Percentiles rank a stretch among this genome's conserved stretches.
Evolutionary conservation across 2,329 filamentous ascomycete genomes (phyloP).

Genomic region (Xylariomycetidae sp.): DNA sequence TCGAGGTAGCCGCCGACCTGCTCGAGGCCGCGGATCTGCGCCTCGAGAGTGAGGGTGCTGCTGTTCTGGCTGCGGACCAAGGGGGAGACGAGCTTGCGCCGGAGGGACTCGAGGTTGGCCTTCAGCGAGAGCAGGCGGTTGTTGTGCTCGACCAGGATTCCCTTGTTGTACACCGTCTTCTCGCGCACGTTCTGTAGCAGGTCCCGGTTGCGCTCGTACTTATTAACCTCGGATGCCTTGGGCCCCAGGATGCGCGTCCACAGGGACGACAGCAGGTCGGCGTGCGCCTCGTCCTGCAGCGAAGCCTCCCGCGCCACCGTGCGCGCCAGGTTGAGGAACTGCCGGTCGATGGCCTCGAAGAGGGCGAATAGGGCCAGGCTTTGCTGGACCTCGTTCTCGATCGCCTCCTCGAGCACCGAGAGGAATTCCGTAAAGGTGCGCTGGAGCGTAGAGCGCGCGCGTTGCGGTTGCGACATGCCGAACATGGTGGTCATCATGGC

Average conservation of each 20-base stretch:
- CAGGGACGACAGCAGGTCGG: slow-evolving; percentile 74
- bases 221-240: slow-evolving; percentile 69
- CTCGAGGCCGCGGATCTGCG: slow-evolving; percentile 79
- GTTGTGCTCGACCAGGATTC: slow-evolving; percentile 80
- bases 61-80: slow-evolving; percentile 67
- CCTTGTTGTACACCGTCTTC: slow-evolving; percentile 83
- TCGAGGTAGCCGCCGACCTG: slow-evolving; percentile 76
- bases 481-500: slow-evolving; percentile 67
- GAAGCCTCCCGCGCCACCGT: slow-evolving; percentile 80
- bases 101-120: slow-evolving; percentile 77
- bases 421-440: slow-evolving; percentile 87
- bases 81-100: slow-evolving; percentile 78
- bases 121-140: slow-evolving; percentile 78
- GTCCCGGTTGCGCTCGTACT: slow-evolving; percentile 86
- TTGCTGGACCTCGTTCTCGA: slow-evolving; percentile 77
- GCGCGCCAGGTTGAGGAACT: slow-evolving; percentile 84
- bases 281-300: slow-evolving; percentile 73
- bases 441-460: slow-evolving; percentile 74
- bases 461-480: slow-evolving; percentile 75
- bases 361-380: slow-evolving; percentile 76
- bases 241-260: slow-evolving; percentile 83
- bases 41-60: slow-evolving; percentile 71
- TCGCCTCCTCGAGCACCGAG: slow-evolving; percentile 80
- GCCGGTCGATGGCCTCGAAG: slow-evolving; percentile 87
- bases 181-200: slow-evolving; percentile 74